Conservation (phyloP, 2,329 filamentous ascomycete species). For the Bipolaris oryzae region DNA sequence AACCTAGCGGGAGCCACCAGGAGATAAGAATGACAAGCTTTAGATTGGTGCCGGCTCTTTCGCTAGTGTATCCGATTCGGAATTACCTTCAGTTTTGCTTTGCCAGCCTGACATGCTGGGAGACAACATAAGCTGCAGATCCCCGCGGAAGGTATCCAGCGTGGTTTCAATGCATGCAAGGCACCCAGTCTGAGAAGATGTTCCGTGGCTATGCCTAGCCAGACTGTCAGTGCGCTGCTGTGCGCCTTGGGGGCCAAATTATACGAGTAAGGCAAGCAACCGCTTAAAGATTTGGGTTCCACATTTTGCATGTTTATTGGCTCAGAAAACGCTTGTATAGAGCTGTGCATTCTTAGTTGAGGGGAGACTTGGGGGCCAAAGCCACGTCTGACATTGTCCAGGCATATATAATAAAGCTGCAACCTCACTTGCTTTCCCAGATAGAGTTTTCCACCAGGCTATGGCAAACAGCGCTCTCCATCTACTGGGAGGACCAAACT, state of each 20-base stretch:
- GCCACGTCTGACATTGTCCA: background rate
- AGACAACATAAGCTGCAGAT: background rate
- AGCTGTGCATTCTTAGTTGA: background rate
- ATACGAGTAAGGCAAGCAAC: background rate
- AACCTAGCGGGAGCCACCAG: background rate
- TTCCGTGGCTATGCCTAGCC: background rate
- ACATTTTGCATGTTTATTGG: background rate
- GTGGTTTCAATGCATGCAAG: background rate
- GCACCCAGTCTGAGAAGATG: background rate
- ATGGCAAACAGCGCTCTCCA: background rate
- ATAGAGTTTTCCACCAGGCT: background rate
- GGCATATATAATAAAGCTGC: background rate
- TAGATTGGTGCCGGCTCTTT: background rate
- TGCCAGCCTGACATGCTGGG: background rate
- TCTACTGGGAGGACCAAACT: background rate
- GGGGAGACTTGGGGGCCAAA: background rate
- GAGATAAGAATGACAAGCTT: background rate
- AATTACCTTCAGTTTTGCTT: background rate
- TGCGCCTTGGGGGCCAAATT: background rate
- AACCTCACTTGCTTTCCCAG: background rate
- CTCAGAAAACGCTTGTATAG: background rate
- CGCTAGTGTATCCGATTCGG: background rate
- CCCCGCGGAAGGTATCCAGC: background rate
- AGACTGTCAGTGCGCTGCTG: background rate
- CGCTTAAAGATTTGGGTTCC: background rate